A percentile compares a stretch with the other conserved stretches of the same genome.
Conservation (phyloP, 75 land plant species). For the Sequoia sempervirens region DNA sequence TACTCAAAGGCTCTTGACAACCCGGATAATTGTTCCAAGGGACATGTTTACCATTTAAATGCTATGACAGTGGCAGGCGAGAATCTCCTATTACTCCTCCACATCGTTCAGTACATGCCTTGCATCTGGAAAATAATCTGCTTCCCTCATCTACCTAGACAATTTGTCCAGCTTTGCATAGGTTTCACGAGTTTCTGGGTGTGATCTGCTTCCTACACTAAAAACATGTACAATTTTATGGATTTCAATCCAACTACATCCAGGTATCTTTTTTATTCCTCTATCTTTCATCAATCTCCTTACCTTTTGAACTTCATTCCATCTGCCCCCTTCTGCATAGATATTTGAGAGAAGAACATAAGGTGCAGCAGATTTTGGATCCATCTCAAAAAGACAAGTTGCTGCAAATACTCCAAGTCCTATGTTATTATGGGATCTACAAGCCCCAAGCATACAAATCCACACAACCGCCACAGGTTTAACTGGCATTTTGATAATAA, state of each 20-base stretch:
- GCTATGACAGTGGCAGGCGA: not conserved
- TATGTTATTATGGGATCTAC: constrained; percentile 7
- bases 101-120: not conserved
- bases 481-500: constrained; percentile 9
- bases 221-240: constrained; percentile 2
- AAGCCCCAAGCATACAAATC: constrained; percentile 5
- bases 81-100: not conserved
- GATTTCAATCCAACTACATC: constrained; percentile 7
- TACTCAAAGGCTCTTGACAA: not conserved
- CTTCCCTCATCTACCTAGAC: not conserved
- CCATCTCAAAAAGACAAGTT: constrained; percentile 4
- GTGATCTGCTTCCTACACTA: not conserved
- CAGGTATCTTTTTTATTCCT: constrained; percentile 20
- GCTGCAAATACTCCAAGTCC: constrained; percentile 7
- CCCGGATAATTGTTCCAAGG: not conserved
- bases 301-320: not conserved
- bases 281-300: not conserved
- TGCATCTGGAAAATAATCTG: not conserved
- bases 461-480: not conserved
- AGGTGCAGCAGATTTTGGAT: constrained; percentile 5
- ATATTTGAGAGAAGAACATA: constrained; percentile 9
- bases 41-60: not conserved
- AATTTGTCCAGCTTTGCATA: not conserved
- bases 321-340: constrained; percentile 10
- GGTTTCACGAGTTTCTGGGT: not conserved